Evolutionary conservation across 2,329 filamentous ascomycete species (phyloP).

Genomic region (Elsinoe ampelina): DNA sequence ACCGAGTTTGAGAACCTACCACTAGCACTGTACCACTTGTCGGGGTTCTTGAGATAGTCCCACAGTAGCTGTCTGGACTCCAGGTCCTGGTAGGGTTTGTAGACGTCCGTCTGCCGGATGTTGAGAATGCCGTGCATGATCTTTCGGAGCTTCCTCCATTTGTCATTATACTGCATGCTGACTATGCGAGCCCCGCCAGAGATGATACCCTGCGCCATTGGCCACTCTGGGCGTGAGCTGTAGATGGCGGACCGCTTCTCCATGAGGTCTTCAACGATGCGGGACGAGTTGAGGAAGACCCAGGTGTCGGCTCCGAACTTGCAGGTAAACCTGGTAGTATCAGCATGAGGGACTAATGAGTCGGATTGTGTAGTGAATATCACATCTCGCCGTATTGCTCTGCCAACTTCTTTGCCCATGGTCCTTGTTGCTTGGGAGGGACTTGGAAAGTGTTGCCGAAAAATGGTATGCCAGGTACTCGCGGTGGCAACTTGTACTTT

Average conservation of each 20-base stretch:
- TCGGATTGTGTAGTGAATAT: not conserved
- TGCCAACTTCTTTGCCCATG: constrained; percentile 10
- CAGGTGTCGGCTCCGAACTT: constrained; percentile 36
- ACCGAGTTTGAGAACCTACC: constrained; percentile 43
- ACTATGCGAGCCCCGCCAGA: constrained; percentile 40
- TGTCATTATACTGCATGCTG: constrained; percentile 38
- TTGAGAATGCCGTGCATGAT: constrained; percentile 36
- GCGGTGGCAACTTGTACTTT: constrained; percentile 11
- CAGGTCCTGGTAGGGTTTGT: constrained; percentile 37
- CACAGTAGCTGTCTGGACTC: constrained; percentile 41
- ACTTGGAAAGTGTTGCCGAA: constrained; percentile 13
- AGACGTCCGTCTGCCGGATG: constrained; percentile 35
- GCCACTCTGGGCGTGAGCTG: constrained; percentile 32
- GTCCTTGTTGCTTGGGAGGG: constrained; percentile 4
- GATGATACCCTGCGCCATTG: constrained; percentile 36
- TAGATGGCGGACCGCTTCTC: constrained; percentile 39
- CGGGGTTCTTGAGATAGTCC: constrained; percentile 35
- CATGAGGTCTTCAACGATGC: constrained; percentile 35
- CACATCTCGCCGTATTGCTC: constrained; percentile 13
- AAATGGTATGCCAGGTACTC: constrained; percentile 9
- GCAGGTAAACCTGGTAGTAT: constrained; percentile 17
- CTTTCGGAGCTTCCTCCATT: constrained; percentile 40
- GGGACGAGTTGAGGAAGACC: constrained; percentile 35
- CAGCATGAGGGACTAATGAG: not conserved
- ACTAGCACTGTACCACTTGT: constrained; percentile 37